A percentile compares a stretch with the other conserved stretches of the same genome.
phyloP scores from a whole-genome alignment of 805 yeast species.

The Ogataea glucozyma region DNA sequence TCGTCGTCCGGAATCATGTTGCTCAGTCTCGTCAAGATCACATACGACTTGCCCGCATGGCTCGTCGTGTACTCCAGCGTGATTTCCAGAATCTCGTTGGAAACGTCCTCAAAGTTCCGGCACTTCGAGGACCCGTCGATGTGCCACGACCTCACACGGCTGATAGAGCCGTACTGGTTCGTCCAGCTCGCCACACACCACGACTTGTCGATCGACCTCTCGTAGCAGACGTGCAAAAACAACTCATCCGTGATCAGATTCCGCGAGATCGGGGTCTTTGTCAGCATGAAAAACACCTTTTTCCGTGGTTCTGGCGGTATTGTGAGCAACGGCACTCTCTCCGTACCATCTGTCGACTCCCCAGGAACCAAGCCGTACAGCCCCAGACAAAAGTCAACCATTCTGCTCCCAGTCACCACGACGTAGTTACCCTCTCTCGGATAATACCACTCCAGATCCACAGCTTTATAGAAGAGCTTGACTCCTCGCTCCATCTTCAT shows the following conservation, averaged over 20 bases:
- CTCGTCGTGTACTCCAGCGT: constrained; percentile 47
- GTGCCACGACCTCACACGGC: constrained; percentile 67
- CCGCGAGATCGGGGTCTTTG: constrained; percentile 38
- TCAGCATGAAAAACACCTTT: constrained; percentile 44
- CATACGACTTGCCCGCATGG: constrained; percentile 56
- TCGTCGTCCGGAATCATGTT: constrained; percentile 83
- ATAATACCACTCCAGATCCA: constrained; percentile 43
- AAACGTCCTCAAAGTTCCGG: constrained; percentile 51
- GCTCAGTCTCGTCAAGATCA: constrained; percentile 68
- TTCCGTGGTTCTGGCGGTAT: constrained; percentile 45
- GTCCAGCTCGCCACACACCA: constrained; percentile 92
- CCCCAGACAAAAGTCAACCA: constrained; percentile 49
- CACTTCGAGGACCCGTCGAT: constrained; percentile 35
- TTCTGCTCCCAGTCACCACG: constrained; percentile 35
- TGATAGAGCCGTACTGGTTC: constrained; percentile 72
- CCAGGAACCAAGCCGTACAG: constrained; percentile 59
- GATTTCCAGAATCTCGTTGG: constrained; percentile 66
- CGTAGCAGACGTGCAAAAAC: constrained; percentile 82
- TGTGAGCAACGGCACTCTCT: constrained; percentile 40
- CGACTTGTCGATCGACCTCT: constrained; percentile 72
- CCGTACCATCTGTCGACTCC: background rate
- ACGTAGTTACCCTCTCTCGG: constrained; percentile 36
- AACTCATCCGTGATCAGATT: constrained; percentile 62
- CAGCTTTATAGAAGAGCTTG: constrained; percentile 36
- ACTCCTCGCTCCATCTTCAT: no score